Evolutionary conservation across 1,284 basidiomycete species (phyloP).

Genomic region (Neotropicomus parvogracilis): DNA sequence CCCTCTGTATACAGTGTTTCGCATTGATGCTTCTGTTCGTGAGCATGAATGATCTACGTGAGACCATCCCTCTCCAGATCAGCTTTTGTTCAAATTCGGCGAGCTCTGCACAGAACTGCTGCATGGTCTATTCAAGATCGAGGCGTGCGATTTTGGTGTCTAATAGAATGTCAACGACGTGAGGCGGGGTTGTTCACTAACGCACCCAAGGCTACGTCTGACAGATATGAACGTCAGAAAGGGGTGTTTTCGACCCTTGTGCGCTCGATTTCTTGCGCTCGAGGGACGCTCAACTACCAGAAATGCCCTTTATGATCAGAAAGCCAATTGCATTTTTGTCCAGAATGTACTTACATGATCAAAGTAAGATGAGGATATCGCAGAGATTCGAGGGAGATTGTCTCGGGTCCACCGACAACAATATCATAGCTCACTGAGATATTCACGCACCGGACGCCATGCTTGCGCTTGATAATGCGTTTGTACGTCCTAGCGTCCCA

Average conservation of each 20-base stretch:
- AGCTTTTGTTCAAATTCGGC: background rate
- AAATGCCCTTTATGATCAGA: no score
- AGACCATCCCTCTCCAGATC: background rate
- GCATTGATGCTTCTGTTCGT: no score
- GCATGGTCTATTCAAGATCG: background rate
- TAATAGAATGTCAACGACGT: background rate
- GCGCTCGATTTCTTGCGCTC: no score
- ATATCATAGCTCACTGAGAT: background rate
- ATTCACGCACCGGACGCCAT: background rate
- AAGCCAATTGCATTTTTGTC: background rate
- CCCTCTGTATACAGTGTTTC: no score
- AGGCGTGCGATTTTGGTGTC: background rate
- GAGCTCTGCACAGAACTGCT: background rate
- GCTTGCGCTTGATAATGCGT: background rate
- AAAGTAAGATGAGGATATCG: background rate
- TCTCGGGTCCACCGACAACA: background rate
- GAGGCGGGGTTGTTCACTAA: no score
- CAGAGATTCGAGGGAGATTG: background rate
- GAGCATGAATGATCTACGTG: background rate
- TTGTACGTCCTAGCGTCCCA: constrained; percentile 1
- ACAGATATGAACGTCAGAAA: no score
- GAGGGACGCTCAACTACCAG: no score
- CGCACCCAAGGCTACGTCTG: background rate
- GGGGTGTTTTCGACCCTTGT: no score
- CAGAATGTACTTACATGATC: background rate